Evolutionary conservation across 108 stramenopile species (phyloP).

Genomic region (Cyclotella kingstonii): DNA sequence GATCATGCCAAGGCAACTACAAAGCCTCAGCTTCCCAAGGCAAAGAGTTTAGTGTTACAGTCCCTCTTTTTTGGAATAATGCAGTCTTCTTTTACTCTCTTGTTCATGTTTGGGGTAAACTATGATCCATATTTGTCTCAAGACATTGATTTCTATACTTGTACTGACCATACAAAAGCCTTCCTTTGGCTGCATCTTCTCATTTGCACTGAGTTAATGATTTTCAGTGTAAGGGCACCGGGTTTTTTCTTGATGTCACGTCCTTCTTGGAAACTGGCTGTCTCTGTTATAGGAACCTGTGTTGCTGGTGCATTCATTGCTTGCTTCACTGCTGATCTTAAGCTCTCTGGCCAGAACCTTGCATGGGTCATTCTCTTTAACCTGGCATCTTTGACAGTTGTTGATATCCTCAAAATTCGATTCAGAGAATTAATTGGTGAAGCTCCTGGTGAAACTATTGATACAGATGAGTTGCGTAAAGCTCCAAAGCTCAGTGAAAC

Average conservation of each 20-base stretch:
- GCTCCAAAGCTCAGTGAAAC: slow-evolving; percentile 37
- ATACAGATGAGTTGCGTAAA: slow-evolving; percentile 46
- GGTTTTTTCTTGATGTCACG: slow-evolving; percentile 41
- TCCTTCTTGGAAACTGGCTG: slow-evolving; percentile 38
- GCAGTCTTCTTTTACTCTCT: slow-evolving; percentile 48
- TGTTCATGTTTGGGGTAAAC: slow-evolving; percentile 58
- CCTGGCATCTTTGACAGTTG: slow-evolving; percentile 44
- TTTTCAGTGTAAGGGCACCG: slow-evolving; percentile 60
- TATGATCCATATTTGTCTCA: slow-evolving; percentile 5
- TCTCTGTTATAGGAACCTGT: slow-evolving; percentile 48
- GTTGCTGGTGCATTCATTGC: slow-evolving; percentile 44
- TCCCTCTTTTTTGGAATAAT: slow-evolving; percentile 57
- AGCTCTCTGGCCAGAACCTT: slow-evolving; percentile 20
- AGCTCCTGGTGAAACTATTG: slow-evolving; percentile 52
- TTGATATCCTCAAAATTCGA: slow-evolving; percentile 51
- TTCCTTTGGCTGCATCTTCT: slow-evolving; percentile 62
- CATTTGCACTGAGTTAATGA: slow-evolving; percentile 57
- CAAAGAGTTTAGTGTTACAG: slow-evolving; percentile 49
- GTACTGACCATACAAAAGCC: slow-evolving; percentile 39
- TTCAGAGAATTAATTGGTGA: slow-evolving; percentile 52
- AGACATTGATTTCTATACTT: slow-evolving; percentile 33
- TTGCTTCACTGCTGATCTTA: slow-evolving; percentile 12
- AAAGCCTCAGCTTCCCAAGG: slow-evolving; percentile 51
- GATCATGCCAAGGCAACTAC: slow-evolving; percentile 75
- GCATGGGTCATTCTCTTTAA: slow-evolving; percentile 50